Evolutionary conservation across 805 yeast species (phyloP), one percentile per base, ranked within the genome.

Genomic region (Kuraishia borneana): DNA sequence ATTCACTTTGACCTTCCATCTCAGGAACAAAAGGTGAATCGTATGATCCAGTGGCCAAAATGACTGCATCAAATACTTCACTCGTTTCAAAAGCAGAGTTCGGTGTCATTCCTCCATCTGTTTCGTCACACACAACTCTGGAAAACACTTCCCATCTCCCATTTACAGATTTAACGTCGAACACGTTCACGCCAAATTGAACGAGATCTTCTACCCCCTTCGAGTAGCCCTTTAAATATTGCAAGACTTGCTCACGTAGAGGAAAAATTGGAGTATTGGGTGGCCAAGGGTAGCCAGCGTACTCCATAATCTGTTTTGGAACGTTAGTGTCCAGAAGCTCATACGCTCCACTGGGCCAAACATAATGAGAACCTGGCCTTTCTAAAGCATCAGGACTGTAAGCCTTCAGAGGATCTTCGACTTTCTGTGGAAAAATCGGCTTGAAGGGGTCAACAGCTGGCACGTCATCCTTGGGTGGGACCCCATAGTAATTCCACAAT

Each of bases 321-420:
- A 83, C 70, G 48, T 83, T 83, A 5, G 94, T 80, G 48, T 78
- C 87, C 38, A 83, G 56, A 28, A 60, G 51, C 33, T 74, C 70
- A 50, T 83, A 83, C 48, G 80, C 71, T 1, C 88, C 73, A 9
- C 65, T 55, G 23, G 69, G 67, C 58, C 63, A 66, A 16, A 66
- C 53, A 32, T 54, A 57, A 21, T 50, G 49, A 7, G 41, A 18
- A 9, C 39, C 41, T 9, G 27, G 26, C 26, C 42, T 36, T n/a
- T 31, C 32, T 14, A 14, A n/a, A 8, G 9, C 18, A 10, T 34
- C 21, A 14, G 18, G 17, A 9, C 21, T 17, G 21, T 26, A 13
- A 14, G 10, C 13, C 6, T 5, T 14, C 14, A 9, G 10, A 17
- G 21, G 20, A 12, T 16, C 29, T 13, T 17, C 13, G 7, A 32